Base-by-base conservation (phyloP, 768 basidiomycete species). In the Megacollybia marginata region DNA sequence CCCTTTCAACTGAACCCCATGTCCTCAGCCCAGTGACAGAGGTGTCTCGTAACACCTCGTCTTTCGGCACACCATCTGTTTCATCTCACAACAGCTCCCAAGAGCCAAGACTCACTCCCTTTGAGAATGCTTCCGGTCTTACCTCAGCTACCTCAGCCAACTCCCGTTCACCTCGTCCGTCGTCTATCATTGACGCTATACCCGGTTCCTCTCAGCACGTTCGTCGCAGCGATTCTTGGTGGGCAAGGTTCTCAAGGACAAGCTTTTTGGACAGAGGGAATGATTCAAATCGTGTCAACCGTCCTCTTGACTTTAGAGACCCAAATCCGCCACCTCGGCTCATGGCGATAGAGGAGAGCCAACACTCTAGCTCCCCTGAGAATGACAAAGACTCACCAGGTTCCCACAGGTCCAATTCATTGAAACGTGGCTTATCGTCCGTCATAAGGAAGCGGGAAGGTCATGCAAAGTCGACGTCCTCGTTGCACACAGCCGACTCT, bases 321-420 rank as follows among this genome's bases (percentile, higher is more conserved):
- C 91, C 92, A 1, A 82, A 83, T 47, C 87, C 89, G 1, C 79
- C 79, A 4, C 90, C 90, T 0, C 71, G 72, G 11, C 71, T 92
- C 5, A 68, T 71, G 42, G 66, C 79, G 2, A 80, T 87, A 47
- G 75, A 79, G 49, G 79, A 86, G 62, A 72, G 71, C 43, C 54
- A 65, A 13, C 64, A 69, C 38, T 71, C 73, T 18, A 54, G 49
- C 31, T 56, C 55, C 13, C 57, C 55, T 11, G 58, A 61, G 44
- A n/a, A 43, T 9, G 31, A 53, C 10, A 44, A 48, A 12, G 44
- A 48, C 15, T 57, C 55, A 33, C 54, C 52, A 4, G 42, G 52
- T 32, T 60, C 59, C 11, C 48, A 49, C 18, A 38, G 23, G 18
- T 52, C 53, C 32, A 45, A 42, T n/a, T 54, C 48, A 10, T 47